A percentile compares a stretch with the other conserved stretches of the same genome.
Conservation (phyloP, 2,329 filamentous ascomycete species). For the Aureobasidium lini region DNA sequence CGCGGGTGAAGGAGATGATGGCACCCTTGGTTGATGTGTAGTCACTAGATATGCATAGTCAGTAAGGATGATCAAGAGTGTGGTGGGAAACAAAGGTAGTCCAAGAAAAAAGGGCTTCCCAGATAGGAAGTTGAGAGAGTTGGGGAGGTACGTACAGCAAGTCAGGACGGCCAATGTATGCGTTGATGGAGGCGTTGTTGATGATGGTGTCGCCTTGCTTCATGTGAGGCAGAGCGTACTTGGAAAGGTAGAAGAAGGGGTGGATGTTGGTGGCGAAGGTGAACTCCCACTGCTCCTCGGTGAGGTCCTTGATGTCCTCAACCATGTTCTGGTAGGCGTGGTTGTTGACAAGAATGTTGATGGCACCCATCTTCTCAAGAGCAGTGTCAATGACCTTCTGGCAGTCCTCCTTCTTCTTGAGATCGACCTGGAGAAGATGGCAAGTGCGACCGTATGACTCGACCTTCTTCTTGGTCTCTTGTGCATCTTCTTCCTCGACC, state of each 20-base stretch:
- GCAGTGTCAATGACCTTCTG: constrained; percentile 61
- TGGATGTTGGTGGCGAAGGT: constrained; percentile 83
- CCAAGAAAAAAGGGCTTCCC: too few relatives aligned
- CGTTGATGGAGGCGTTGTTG: constrained; percentile 80
- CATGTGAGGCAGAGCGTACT: constrained; percentile 70
- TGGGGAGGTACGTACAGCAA: constrained; percentile 43
- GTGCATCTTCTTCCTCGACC: constrained; percentile 63
- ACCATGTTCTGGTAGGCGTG: constrained; percentile 67
- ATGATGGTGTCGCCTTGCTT: constrained; percentile 68
- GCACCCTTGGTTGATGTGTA: constrained; percentile 76
- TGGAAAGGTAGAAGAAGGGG: constrained; percentile 71
- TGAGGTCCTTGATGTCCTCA: constrained; percentile 61
- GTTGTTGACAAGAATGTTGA: constrained; percentile 71
- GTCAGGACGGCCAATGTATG: constrained; percentile 72
- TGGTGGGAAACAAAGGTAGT: too few relatives aligned
- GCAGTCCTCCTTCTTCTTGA: constrained; percentile 61
- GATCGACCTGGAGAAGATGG: constrained; percentile 55
- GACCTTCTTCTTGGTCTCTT: constrained; percentile 64
- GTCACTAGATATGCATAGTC: constrained; percentile 37
- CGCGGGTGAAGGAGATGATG: constrained; percentile 71
- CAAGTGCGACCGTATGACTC: constrained; percentile 61
- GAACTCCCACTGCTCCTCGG: constrained; percentile 64
- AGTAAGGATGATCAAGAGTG: not conserved
- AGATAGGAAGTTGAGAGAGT: not conserved
- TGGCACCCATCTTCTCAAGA: constrained; percentile 55